phyloP scores from a whole-genome alignment of 176 grass and related monocot genomes.

The Phoenix roebelenii region DNA sequence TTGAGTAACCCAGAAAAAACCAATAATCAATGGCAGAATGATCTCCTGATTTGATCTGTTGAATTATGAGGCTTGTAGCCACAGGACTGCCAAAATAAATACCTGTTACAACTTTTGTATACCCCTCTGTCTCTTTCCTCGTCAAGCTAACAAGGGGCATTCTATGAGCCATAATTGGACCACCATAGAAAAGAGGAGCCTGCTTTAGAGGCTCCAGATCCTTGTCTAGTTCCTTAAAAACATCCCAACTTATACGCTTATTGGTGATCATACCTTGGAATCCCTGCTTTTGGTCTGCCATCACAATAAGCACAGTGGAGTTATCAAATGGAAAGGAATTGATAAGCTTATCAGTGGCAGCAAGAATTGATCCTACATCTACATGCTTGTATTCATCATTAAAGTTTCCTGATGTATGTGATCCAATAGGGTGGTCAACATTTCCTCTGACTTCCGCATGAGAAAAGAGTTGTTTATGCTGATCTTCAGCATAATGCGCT shows the following conservation, averaged over 20 bases:
- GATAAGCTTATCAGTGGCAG: slow-evolving; percentile 48
- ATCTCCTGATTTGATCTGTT: slow-evolving; percentile 38
- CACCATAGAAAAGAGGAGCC: slow-evolving; percentile 66
- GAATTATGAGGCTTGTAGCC: slow-evolving; percentile 32
- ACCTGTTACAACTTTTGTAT: slow-evolving; percentile 35
- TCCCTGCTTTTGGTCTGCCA: slow-evolving; percentile 38
- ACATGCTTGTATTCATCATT: slow-evolving; percentile 18
- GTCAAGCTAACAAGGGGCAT: slow-evolving; percentile 72
- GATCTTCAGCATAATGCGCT: slow-evolving; percentile 1
- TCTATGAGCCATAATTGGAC: slow-evolving; percentile 53
- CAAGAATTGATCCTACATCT: slow-evolving; percentile 38
- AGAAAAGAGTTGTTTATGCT: neutral
- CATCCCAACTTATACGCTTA: slow-evolving; percentile 58
- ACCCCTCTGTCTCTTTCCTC: slow-evolving; percentile 42
- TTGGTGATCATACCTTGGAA: slow-evolving; percentile 86
- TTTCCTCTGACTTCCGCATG: slow-evolving; percentile 9
- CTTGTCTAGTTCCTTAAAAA: slow-evolving; percentile 59
- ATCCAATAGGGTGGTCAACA: slow-evolving; percentile 7
- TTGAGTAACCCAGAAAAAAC: slow-evolving; percentile 80
- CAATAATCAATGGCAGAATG: slow-evolving; percentile 38
- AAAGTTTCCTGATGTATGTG: slow-evolving; percentile 7
- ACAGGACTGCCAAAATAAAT: slow-evolving; percentile 68
- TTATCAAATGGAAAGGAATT: slow-evolving; percentile 55
- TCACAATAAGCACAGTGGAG: slow-evolving; percentile 55
- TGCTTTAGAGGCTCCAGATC: slow-evolving; percentile 45